A percentile compares a stretch with the other conserved stretches of the same genome.
phyloP scores from a whole-genome alignment of 2,329 filamentous ascomycete genomes.

The Juglanconis juglandina region DNA sequence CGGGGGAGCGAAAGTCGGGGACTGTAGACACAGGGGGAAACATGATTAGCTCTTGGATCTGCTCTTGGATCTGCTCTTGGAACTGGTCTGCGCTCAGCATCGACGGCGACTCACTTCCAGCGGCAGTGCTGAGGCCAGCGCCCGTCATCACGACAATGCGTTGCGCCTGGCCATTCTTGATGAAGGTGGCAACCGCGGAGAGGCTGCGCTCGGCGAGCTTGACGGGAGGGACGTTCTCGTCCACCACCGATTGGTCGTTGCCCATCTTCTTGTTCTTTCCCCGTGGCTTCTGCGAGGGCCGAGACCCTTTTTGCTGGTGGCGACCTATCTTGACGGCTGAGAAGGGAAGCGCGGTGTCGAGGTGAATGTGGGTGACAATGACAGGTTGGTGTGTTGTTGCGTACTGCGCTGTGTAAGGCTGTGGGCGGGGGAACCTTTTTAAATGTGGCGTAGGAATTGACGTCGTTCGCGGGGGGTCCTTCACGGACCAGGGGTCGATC shows the following conservation, averaged over 20 bases:
- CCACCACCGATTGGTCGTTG: slow-evolving; percentile 72
- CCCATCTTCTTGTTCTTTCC: slow-evolving; percentile 63
- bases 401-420: too few relatives aligned
- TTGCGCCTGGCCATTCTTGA: slow-evolving; percentile 64
- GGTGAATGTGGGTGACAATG: too few relatives aligned
- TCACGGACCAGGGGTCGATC: too few relatives aligned
- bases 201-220: slow-evolving; percentile 68
- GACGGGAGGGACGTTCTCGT: slow-evolving; percentile 59
- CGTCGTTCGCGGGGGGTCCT: too few relatives aligned
- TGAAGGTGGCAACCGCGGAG: slow-evolving; percentile 73
- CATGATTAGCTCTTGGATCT: slow-evolving; percentile 23
- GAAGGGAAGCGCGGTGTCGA: too few relatives aligned
- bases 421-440: too few relatives aligned
- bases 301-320: slow-evolving; percentile 29
- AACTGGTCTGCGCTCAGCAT: neutral
- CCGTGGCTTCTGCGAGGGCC: slow-evolving; percentile 18
- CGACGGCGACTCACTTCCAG: slow-evolving; percentile 49
- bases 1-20: slow-evolving; percentile 90
- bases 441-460: too few relatives aligned
- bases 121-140: slow-evolving; percentile 78
- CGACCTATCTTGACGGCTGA: slow-evolving; percentile 36
- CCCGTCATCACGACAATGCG: slow-evolving; percentile 86
- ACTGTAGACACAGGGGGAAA: slow-evolving; percentile 51
- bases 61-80: neutral
- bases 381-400: too few relatives aligned